Conservation (phyloP, 1,284 basidiomycete species). For the Somion occarium region DNA sequence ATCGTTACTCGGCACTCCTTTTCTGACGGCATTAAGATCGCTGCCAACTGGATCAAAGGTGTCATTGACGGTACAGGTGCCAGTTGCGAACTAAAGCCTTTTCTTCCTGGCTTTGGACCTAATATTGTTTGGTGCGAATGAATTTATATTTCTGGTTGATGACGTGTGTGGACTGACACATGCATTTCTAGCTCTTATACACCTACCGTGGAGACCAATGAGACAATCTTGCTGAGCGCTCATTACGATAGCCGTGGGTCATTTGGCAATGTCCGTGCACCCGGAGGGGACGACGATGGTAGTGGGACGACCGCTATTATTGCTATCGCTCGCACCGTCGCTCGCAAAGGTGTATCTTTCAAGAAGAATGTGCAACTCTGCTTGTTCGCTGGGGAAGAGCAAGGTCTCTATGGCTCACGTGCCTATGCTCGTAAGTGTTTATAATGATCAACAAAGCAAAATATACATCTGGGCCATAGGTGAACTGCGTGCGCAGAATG, state of each 20-base stretch:
- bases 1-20: conserved; percentile 80
- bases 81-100: conserved; percentile 59
- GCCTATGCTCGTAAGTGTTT: conserved; percentile 56
- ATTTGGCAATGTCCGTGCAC: conserved; percentile 72
- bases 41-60: conserved; percentile 73
- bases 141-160: not conserved
- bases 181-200: conserved; percentile 54
- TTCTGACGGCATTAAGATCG: conserved; percentile 57
- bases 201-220: conserved; percentile 43
- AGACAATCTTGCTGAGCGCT: conserved; percentile 68
- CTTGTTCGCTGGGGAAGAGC: conserved; percentile 72
- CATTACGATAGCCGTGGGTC: conserved; percentile 87
- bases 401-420: conserved; percentile 60
- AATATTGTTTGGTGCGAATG: conserved; percentile 73
- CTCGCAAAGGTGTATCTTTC: conserved; percentile 56
- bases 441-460: not conserved
- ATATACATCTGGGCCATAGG: conserved; percentile 29
- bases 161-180: too few relatives aligned
- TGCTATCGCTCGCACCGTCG: conserved; percentile 71
- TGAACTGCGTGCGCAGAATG: conserved; percentile 48
- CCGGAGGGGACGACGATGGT: conserved; percentile 78
- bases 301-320: conserved; percentile 73
- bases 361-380: conserved; percentile 64
- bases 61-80: conserved; percentile 72
- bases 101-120: conserved; percentile 71